Base-by-base conservation (phyloP, 2,329 filamentous ascomycete species). In the Lasiodiplodia citricola region DNA sequence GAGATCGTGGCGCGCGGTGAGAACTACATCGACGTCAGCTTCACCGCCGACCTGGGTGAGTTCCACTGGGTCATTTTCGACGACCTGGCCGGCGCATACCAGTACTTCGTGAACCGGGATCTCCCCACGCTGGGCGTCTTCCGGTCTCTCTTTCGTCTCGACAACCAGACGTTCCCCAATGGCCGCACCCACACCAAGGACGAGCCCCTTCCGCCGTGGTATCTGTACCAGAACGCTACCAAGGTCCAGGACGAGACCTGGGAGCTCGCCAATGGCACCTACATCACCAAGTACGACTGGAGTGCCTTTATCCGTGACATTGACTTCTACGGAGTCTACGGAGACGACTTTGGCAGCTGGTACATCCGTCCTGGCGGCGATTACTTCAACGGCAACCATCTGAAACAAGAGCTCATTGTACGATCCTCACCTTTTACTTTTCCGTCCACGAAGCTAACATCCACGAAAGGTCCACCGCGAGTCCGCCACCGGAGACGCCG, bases 231-330 rank as follows among this genome's bases (percentile, higher is more conserved):
- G 4, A 74, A 72, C 7, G 78, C 80, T 14, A 84, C 82, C 13
- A 85, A 85, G 54, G 82, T 86, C 7, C 84, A 86, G 71, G 85
- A 87, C 74, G 84, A 87, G 76, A 87, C 85, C 1, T 87, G 84
- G 83, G 77, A 82, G 63, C 80, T 77, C 28, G 78, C 77, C 0
- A 82, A 85, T 58, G 84, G 84, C 0, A 79, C 77, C 0, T 87
- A 84, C 69, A 79, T 87, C 70, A 86, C 83, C 2, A 87, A 88
- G 75, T 87, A 87, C 69, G 80, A 84, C 67, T 83, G 83, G 74
- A 80, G 80, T 18, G 76, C 74, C 7, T 81, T 80, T 65, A 73
- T 83, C 11, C 72, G 79, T 2, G 76, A 80, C 1, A 77, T 81
- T 54, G 80, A 81, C n/a, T 85, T 80, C 68, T 83, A 84, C 64